Evolutionary conservation across 2,329 filamentous ascomycete species (phyloP).

Genomic region (Arthrobotrys entomopaga): DNA sequence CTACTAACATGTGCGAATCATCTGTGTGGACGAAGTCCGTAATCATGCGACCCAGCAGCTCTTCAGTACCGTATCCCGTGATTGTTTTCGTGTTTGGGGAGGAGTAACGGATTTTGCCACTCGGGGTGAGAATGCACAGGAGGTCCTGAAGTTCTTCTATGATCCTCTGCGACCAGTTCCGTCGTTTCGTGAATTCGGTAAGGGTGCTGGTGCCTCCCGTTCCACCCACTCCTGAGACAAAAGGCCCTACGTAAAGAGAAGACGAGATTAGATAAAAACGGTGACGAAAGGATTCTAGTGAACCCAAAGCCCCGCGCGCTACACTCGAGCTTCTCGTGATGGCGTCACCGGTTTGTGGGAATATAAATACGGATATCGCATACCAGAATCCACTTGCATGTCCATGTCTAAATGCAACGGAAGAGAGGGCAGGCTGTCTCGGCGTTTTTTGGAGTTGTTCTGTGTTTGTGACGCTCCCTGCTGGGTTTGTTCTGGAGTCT

Average conservation of each 20-base stretch:
- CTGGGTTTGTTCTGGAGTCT: slow-evolving; percentile 20
- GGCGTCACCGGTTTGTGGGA: neutral
- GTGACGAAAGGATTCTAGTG: neutral
- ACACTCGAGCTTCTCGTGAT: neutral
- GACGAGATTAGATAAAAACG: slow-evolving; percentile 9
- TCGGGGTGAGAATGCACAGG: slow-evolving; percentile 83
- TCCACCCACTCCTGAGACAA: slow-evolving; percentile 26
- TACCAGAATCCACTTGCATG: slow-evolving; percentile 52
- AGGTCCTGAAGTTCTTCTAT: slow-evolving; percentile 91
- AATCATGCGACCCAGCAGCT: slow-evolving; percentile 79
- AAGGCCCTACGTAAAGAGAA: slow-evolving; percentile 30
- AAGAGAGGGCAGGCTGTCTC: slow-evolving; percentile 42
- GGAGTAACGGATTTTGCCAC: slow-evolving; percentile 85
- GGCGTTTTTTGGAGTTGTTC: slow-evolving; percentile 38
- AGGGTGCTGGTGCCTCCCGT: slow-evolving; percentile 66
- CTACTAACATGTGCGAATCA: slow-evolving; percentile 65
- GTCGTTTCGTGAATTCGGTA: slow-evolving; percentile 73
- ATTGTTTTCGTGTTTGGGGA: slow-evolving; percentile 79
- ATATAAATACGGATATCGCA: neutral
- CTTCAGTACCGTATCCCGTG: slow-evolving; percentile 77
- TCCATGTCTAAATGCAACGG: slow-evolving; percentile 51
- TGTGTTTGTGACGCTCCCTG: slow-evolving; percentile 16
- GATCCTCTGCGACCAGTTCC: slow-evolving; percentile 87
- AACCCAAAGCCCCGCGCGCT: neutral
- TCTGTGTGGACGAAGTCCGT: slow-evolving; percentile 86